phyloP scores from a whole-genome alignment of 805 yeast genomes.

The Metschnikowia santaceciliae region DNA sequence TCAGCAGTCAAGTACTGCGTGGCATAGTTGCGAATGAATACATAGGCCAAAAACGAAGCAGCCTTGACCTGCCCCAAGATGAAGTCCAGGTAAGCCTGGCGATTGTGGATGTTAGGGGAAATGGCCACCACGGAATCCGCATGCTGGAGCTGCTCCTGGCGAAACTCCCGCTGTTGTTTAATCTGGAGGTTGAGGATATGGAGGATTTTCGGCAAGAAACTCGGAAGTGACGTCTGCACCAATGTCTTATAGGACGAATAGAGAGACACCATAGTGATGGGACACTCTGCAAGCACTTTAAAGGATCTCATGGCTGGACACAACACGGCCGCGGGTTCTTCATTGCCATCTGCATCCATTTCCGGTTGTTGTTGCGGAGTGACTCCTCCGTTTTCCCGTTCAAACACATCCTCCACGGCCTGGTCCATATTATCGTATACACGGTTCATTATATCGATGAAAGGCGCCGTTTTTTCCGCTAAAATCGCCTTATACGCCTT shows the following conservation, averaged over 20 bases:
- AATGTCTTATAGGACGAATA: conserved; percentile 82
- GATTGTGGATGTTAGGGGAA: conserved; percentile 68
- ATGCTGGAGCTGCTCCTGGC: conserved; percentile 46
- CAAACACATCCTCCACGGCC: conserved; percentile 69
- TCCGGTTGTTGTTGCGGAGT: conserved; percentile 8
- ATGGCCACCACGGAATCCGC: conserved; percentile 66
- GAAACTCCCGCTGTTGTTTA: conserved; percentile 55
- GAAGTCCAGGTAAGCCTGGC: conserved; percentile 82
- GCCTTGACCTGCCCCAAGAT: conserved; percentile 93
- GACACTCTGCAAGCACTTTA: conserved; percentile 92
- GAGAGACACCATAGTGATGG: conserved; percentile 90
- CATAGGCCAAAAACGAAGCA: conserved; percentile 90
- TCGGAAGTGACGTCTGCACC: conserved; percentile 65
- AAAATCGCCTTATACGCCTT: conserved; percentile 72
- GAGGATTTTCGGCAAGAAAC: conserved; percentile 78
- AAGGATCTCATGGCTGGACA: conserved; percentile 74
- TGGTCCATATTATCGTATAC: conserved; percentile 77
- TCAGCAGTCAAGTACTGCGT: conserved; percentile 48
- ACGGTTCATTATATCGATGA: conserved; percentile 68
- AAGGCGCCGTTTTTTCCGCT: conserved; percentile 69
- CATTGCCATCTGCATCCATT: conserved; percentile 12
- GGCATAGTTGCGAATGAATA: conserved; percentile 80
- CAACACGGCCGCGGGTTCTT: conserved; percentile 46
- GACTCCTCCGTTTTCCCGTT: conserved; percentile 16
- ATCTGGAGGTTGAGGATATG: conserved; percentile 74